These are phyloP conservation scores for Fusarium kyushuense DNA, from an alignment of 2,329 filamentous ascomycete genomes.

Conservation along the genomic window DNA sequence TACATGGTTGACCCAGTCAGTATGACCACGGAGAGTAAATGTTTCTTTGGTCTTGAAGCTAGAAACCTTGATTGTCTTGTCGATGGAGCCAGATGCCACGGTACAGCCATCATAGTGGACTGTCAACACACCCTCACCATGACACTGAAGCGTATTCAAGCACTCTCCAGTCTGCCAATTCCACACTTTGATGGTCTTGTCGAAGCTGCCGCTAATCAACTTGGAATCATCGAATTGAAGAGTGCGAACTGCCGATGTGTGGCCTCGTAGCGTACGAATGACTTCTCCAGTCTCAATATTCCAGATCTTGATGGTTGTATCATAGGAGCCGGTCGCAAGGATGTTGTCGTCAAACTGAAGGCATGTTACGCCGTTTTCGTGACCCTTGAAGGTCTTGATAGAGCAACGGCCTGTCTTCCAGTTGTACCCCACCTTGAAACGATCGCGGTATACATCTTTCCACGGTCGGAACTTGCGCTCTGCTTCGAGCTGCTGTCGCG, in stretches of 20 bases:
- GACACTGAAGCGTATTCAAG: conserved; percentile 82
- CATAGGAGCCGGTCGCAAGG: conserved; percentile 93
- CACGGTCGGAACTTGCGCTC: conserved; percentile 74
- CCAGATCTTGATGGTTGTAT: conserved; percentile 96
- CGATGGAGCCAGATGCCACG: conserved; percentile 88
- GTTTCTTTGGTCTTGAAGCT: conserved; percentile 88
- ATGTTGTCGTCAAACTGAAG: conserved; percentile 83
- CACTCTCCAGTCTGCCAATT: conserved; percentile 94
- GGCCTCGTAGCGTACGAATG: conserved; percentile 85
- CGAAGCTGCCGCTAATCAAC: conserved; percentile 89
- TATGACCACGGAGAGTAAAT: conserved; percentile 84
- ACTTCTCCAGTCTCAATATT: conserved; percentile 89
- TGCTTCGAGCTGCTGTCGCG: conserved; percentile 53
- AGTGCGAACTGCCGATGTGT: conserved; percentile 85
- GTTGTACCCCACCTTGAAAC: conserved; percentile 95
- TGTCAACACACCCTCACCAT: conserved; percentile 84
- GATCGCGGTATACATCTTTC: conserved; percentile 97
- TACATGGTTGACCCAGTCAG: conserved; percentile 97
- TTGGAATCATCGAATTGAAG: conserved; percentile 94
- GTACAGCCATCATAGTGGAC: conserved; percentile 88
- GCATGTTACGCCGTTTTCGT: conserved; percentile 78
- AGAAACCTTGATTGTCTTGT: conserved; percentile 91
- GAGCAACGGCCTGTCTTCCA: conserved; percentile 96
- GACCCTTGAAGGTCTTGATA: conserved; percentile 83
- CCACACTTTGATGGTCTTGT: conserved; percentile 92